Conservation (phyloP, 148 eudicot genomes). For the Talinum fruticosum region DNA sequence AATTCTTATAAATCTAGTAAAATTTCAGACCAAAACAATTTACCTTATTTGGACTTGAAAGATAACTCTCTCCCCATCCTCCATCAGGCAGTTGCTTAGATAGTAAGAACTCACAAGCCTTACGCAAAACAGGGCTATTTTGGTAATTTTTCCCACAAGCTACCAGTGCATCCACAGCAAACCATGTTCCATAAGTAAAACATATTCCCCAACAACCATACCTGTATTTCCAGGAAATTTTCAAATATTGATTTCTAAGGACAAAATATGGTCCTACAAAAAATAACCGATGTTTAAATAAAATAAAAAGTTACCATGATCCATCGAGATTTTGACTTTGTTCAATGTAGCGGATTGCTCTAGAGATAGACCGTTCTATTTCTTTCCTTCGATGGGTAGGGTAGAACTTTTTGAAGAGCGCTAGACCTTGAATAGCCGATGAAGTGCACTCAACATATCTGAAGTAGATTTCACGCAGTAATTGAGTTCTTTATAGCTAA, state of each 20-base stretch:
- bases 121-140: constrained; percentile 38
- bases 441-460: constrained; percentile 1
- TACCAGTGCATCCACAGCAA: constrained; percentile 47
- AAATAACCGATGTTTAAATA: background rate
- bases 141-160: constrained; percentile 40
- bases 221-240: constrained; percentile 26
- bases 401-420: background rate
- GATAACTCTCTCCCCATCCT: constrained; percentile 73
- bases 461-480: background rate
- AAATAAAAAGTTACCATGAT: background rate
- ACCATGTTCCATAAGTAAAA: constrained; percentile 65
- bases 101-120: constrained; percentile 50
- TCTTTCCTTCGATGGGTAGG: background rate
- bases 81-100: constrained; percentile 58
- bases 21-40: background rate
- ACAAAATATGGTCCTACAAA: background rate
- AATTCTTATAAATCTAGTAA: too few relatives aligned
- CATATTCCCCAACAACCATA: constrained; percentile 63
- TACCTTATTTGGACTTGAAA: constrained; percentile 57
- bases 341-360: background rate
- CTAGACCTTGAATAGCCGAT: background rate
- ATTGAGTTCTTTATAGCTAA: too few relatives aligned
- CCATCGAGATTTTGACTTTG: background rate
- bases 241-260: background rate
- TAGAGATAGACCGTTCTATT: background rate